phyloP scores from a whole-genome alignment of 768 basidiomycete species.

The Russula olivacea region DNA sequence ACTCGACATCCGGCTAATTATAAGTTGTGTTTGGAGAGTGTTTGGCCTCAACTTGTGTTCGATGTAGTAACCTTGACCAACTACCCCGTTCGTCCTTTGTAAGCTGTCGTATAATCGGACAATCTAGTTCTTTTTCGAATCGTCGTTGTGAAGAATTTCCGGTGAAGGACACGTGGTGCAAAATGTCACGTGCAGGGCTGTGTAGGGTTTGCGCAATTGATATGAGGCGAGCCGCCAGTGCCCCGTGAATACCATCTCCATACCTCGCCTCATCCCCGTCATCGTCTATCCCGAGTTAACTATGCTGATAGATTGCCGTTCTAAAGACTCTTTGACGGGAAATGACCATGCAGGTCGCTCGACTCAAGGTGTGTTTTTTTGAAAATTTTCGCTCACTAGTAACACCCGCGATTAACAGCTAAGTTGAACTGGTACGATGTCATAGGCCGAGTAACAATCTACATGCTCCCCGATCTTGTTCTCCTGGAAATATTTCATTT shows the following conservation, averaged over 20 bases:
- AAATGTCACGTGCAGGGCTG: no score
- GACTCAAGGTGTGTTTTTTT: background rate
- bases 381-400: background rate
- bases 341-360: background rate
- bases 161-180: no score
- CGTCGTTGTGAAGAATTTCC: background rate
- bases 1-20: no score
- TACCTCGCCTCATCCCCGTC: background rate
- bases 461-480: background rate
- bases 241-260: background rate
- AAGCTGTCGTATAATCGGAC: slow-evolving; percentile 23
- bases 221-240: no score
- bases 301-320: background rate
- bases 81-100: background rate
- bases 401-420: background rate
- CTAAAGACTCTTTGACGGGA: background rate
- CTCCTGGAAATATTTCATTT: background rate
- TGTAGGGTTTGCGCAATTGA: no score
- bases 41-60: background rate
- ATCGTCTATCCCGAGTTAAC: background rate
- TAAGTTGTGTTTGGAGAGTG: background rate
- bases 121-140: slow-evolving; percentile 25
- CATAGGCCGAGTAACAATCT: background rate
- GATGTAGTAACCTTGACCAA: background rate
- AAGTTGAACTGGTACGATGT: background rate